A percentile compares a stretch with the other conserved stretches of the same genome.
Conservation (phyloP, 1,284 basidiomycete genomes). For the Gastroboletus turbinatus region DNA sequence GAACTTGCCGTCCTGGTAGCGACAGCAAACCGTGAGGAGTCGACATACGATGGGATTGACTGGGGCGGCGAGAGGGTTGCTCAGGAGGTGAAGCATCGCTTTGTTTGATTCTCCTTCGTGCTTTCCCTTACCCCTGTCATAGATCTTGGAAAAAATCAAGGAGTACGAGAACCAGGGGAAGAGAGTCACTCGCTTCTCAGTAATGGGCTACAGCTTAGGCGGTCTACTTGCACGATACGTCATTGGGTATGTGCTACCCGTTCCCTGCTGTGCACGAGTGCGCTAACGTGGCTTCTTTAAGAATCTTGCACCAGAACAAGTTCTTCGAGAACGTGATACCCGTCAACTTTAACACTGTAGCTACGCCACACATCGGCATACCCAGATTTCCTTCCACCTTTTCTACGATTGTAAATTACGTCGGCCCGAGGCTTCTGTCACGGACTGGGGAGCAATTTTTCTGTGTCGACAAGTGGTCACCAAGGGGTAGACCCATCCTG, state of each 20-base stretch:
- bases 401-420: slow-evolving; percentile 52
- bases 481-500: slow-evolving; percentile 67
- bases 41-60: slow-evolving; percentile 76
- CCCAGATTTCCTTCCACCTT: slow-evolving; percentile 59
- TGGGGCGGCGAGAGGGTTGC: slow-evolving; percentile 69
- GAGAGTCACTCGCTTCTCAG: slow-evolving; percentile 64
- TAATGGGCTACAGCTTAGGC: slow-evolving; percentile 80
- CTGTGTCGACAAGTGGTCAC: slow-evolving; percentile 72
- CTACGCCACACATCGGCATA: slow-evolving; percentile 80
- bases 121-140: slow-evolving; percentile 7
- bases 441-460: slow-evolving; percentile 85
- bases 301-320: slow-evolving; percentile 62
- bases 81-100: slow-evolving; percentile 51
- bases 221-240: slow-evolving; percentile 80
- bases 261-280: neutral
- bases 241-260: slow-evolving; percentile 53
- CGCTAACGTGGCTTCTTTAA: slow-evolving; percentile 18
- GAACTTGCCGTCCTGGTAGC: slow-evolving; percentile 53
- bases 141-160: slow-evolving; percentile 56
- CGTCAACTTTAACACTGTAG: slow-evolving; percentile 80
- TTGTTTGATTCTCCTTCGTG: neutral
- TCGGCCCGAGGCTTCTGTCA: slow-evolving; percentile 78
- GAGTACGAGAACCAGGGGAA: slow-evolving; percentile 52
- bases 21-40: slow-evolving; percentile 51
- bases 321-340: slow-evolving; percentile 72